Evolutionary conservation across 208 protist species (phyloP), one percentile per base, ranked within the genome.

Genomic region (Crithidia sp.): DNA sequence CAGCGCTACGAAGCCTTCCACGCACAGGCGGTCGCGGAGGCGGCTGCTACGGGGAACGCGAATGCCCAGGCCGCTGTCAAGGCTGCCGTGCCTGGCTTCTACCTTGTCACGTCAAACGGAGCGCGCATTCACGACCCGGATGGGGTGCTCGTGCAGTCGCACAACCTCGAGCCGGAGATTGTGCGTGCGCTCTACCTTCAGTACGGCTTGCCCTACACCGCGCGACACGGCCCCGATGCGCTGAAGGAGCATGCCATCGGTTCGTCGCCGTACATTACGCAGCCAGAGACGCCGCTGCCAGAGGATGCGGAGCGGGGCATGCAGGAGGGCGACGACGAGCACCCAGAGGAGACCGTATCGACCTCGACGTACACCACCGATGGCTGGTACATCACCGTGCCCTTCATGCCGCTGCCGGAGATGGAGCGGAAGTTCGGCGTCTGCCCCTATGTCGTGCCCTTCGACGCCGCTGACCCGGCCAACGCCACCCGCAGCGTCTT

Each of bases 21-120:
- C 37, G 39, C 45, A 13, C 41, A 39, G 53, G 28, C 37, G n/a
- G 16, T 68, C 4, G 40, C 40, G 2, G 52, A 9, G 9, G 36
- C 52, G 4, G 61, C 49, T 13, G 17, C 12, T n/a, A 36, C n/a
- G 13, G 60, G 37, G 10, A 40, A 49, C 28, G 36, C 60, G 9
- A 5, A 9, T 7, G 60, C 49, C 50, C n/a, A 55, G 28, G 4
- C 49, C 5, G 43, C 36, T 6, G 49, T 36, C n/a, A 43, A 44
- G 6, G 56, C 36, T 17, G 17, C 40, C 2, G 17, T 16, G 17
- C 61, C 63, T 8, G 81, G 83, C 7, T 90, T 95, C 67, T 92
- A 82, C 69, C 54, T 92, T 5, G 70, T 93, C 36, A 78, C 85
- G 3, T 92, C 85, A 4, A 92, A 95, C 67, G 89, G 89, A 7